Percentiles rank a stretch among this genome's conserved stretches.
These are phyloP conservation scores for Candida montana DNA, from an alignment of 805 yeast genomes.

Conservation along the genomic window DNA sequence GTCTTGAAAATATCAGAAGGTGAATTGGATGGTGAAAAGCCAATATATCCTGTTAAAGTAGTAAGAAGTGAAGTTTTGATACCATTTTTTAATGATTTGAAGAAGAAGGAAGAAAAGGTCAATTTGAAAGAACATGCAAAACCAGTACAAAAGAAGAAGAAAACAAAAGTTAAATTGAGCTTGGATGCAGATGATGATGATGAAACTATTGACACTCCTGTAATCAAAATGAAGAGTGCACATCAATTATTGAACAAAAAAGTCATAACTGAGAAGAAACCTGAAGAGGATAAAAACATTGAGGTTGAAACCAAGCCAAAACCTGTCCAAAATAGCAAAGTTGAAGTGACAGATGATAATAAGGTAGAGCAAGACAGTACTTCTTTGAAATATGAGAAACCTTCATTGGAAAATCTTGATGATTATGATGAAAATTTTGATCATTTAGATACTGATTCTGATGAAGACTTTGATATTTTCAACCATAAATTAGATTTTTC, in stretches of 20 bases:
- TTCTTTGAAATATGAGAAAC: no score
- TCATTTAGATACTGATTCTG: conserved; percentile 17
- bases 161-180: conserved; percentile 31
- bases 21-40: conserved; percentile 40
- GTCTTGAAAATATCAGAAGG: conserved; percentile 44
- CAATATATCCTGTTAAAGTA: conserved; percentile 48
- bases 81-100: conserved; percentile 45
- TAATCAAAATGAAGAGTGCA: conserved; percentile 37
- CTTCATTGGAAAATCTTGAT: background rate
- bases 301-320: no score
- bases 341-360: background rate
- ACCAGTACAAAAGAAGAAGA: conserved; percentile 23
- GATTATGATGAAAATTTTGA: conserved; percentile 20
- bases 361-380: no score
- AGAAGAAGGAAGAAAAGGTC: conserved; percentile 6
- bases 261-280: conserved; percentile 1
- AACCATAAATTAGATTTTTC: conserved; percentile 17
- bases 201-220: conserved; percentile 29
- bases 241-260: conserved; percentile 31
- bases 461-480: conserved; percentile 17
- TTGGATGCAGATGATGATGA: conserved; percentile 24
- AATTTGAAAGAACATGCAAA: conserved; percentile 2
- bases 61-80: conserved; percentile 35
- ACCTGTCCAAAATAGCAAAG: background rate
- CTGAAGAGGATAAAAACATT: background rate